Evolutionary conservation across 306 rosid species (phyloP), one percentile per base, ranked within the genome.

Genomic region (Begonia peltatifolia): DNA sequence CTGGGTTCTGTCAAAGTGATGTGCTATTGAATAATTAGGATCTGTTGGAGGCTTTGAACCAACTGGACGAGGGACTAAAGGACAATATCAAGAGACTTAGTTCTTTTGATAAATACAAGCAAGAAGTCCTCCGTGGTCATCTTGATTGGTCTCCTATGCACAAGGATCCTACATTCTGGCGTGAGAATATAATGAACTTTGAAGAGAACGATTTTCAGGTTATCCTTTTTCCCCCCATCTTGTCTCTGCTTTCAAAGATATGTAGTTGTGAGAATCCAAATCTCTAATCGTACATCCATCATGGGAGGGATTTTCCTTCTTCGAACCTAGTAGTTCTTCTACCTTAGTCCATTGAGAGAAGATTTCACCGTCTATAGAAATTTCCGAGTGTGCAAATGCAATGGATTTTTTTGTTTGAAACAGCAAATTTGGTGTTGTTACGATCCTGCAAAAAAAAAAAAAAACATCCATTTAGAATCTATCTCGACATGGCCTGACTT

Each of bases 111-210:
- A 76, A 67, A 71, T 92, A 92, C 59, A 92, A 86, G 80, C 99
- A 92, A 79, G 99, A 81, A 77, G 93, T 81, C 64, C 93, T 86
- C 64, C 87, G 81, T 35, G 96, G 93, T 62, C 89, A 86, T 71
- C 88, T 87, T 74, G 99, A 86, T 58, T 92, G 99, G 99, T 77
- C 96, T 71, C 93, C 94, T 44, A 83, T 86, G 99, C 99, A 92
- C 80, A 92, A 92, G 70, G 96, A 86, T 74, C 71, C 80, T 54
- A 57, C 68, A 44, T 92, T 92, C 76, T 92, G 99, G 99, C 88
- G 93, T 13, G 99, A 92, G 49, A 92, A 92, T 68, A 71, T 86
- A 53, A 65, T 67, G 48, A 69, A 58, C 63, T 92, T 86, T 10
- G 99, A 92, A 78, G 99, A 92, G 73, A 87, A 79, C 61, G 94